Percentiles rank a stretch among this genome's conserved stretches.
These are phyloP conservation scores for Mentha longifolia DNA, from an alignment of 257 asterid genomes.

Conservation along the genomic window DNA sequence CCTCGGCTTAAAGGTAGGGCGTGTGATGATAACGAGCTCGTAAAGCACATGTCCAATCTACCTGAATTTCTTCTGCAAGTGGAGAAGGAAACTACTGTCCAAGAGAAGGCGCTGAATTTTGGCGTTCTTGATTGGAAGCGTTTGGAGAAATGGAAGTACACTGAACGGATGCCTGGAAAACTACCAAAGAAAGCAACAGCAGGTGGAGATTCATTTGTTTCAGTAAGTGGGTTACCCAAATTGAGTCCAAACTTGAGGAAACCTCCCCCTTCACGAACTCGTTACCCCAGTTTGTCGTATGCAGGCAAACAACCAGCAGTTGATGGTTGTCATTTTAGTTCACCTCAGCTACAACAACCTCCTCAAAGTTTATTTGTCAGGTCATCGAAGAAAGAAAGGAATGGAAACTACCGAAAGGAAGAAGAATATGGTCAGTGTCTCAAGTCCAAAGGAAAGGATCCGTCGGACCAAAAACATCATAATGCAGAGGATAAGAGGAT, in stretches of 20 bases:
- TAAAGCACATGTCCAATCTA: constrained; percentile 88
- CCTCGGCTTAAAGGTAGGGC: constrained; percentile 32
- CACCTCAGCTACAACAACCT: constrained; percentile 40
- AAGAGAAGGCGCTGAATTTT: constrained; percentile 82
- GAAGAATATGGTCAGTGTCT: constrained; percentile 34
- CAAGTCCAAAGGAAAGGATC: constrained; percentile 46
- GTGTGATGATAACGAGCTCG: constrained; percentile 71
- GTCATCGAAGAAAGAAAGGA: constrained; percentile 37
- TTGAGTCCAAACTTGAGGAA: constrained; percentile 43
- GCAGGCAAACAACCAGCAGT: constrained; percentile 36
- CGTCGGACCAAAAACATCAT: constrained; percentile 41
- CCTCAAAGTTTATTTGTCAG: constrained; percentile 36
- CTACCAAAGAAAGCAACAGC: constrained; percentile 47
- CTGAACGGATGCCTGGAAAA: constrained; percentile 67
- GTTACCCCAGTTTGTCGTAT: constrained; percentile 36
- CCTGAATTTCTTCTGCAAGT: constrained; percentile 79
- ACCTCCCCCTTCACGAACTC: constrained; percentile 34
- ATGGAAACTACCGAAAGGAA: constrained; percentile 33
- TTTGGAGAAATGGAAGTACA: constrained; percentile 85
- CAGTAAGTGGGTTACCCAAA: constrained; percentile 49
- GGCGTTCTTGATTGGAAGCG: constrained; percentile 96
- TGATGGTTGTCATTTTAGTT: constrained; percentile 39
- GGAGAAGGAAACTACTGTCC: constrained; percentile 63
- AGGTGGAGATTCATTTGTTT: constrained; percentile 38
- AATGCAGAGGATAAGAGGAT: constrained; percentile 36